These are phyloP conservation scores for Diaporthe capsici DNA, from an alignment of 2,329 filamentous ascomycete genomes.

Conservation along the genomic window DNA sequence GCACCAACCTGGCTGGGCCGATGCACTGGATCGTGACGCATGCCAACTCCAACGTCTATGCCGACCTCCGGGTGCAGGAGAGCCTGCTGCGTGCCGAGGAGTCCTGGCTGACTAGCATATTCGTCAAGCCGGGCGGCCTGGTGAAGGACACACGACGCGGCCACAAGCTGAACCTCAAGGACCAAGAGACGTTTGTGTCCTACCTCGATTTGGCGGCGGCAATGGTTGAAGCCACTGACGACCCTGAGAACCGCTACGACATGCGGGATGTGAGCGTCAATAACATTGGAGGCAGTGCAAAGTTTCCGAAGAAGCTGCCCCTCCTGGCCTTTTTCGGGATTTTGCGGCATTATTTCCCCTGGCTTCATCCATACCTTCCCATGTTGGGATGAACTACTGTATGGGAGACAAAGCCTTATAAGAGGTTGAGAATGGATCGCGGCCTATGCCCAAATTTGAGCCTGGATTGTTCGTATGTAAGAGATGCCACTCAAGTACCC, in stretches of 20 bases:
- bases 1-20: not conserved
- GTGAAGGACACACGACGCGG: not conserved
- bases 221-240: not conserved
- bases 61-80: not conserved
- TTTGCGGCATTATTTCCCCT: not conserved
- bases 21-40: conserved; percentile 9
- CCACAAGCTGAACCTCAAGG: not conserved
- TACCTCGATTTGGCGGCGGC: conserved; percentile 9
- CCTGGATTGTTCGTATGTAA: too few relatives aligned
- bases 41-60: conserved; percentile 1
- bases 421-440: not conserved
- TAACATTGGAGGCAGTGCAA: not conserved
- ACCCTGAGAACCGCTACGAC: not conserved
- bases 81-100: not conserved
- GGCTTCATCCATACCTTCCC: not conserved
- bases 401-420: not conserved
- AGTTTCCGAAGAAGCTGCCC: not conserved
- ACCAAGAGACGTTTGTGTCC: not conserved
- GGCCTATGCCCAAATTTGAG: too few relatives aligned
- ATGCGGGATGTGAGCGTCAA: not conserved
- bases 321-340: not conserved
- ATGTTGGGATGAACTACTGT: not conserved
- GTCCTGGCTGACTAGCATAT: conserved; percentile 4
- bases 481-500: too few relatives aligned
- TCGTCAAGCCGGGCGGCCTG: not conserved